Base-by-base conservation (phyloP, 164 flowering plant genomes). In the Piper betle region DNA sequence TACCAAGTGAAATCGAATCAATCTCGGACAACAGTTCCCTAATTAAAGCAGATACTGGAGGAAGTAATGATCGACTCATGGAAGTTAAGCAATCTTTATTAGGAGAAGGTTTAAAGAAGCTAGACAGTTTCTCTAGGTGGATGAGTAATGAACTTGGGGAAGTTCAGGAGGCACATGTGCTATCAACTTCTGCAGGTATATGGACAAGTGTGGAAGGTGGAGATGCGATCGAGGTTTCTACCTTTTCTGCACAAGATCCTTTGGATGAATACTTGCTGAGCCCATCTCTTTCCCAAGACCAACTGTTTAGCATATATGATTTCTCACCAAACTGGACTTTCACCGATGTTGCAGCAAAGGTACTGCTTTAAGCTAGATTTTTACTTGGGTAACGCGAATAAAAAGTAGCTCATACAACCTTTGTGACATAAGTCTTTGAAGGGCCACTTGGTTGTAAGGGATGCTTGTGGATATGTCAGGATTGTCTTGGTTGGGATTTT, bases 311-410 rank as follows among this genome's bases (percentile, higher is more conserved):
- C 77, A 91, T 94, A 62, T 61, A 77, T 69, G 97, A 88, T 70
- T 88, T 88, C 65, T 84, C 95, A 17, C 99, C 99, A 37, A 87
- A 72, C 64, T 91, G 97, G 94, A 82, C 88, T 1, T 87, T 78
- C 71, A 67, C 76, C 60, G 82, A 77, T 52, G 70, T 78, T 9
- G 86, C 84, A 69, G 75, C 74, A 25, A 79, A 91, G 97, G 99
- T 90, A 58, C 39, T 57, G 16, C 55, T 53, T 52, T 53, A 17
- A 17, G 20, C 55, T 16, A 25, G 33, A 25, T 25, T 25, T 25
- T 25, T 25, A 25, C 33, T 25, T 25, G 33, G 33, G 33, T 25
- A 25, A 25, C 33, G 33, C 33, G 2, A 25, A 25, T 25, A 25
- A 25, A 25, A 25, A 25, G 33, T 25, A 25, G 33, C 33, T 25